Percentiles rank a stretch among this genome's conserved stretches.
Conservation (phyloP, 1,139 yeast species). For the Sugiyamaella grinbergsii region DNA sequence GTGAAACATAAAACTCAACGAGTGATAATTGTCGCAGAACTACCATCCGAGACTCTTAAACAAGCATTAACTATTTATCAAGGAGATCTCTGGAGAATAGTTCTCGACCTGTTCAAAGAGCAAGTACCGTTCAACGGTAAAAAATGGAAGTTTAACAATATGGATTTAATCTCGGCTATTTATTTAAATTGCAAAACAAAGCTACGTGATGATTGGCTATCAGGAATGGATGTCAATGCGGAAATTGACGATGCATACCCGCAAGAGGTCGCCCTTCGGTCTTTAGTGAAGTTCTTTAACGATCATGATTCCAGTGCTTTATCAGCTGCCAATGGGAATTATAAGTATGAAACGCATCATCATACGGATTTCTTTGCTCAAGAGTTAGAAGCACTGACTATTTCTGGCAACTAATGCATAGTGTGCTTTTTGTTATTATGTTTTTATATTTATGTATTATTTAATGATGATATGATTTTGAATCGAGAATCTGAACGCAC, state of each 20-base stretch:
- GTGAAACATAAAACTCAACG: constrained; percentile 46
- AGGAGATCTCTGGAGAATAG: constrained; percentile 63
- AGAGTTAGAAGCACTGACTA: constrained; percentile 42
- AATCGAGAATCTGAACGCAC: neutral
- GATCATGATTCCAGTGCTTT: constrained; percentile 51
- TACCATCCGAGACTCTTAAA: constrained; percentile 47
- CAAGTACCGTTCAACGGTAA: constrained; percentile 89
- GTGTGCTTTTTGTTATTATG: too few species aligned
- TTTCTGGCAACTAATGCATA: constrained; percentile 5
- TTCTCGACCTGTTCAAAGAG: constrained; percentile 69
- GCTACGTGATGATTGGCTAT: constrained; percentile 84
- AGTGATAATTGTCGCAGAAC: constrained; percentile 46
- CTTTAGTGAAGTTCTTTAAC: constrained; percentile 78
- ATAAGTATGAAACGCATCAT: neutral
- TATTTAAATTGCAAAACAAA: constrained; percentile 73
- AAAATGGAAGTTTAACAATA: constrained; percentile 90
- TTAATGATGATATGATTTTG: neutral
- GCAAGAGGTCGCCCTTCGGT: constrained; percentile 83
- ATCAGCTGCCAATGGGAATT: constrained; percentile 46
- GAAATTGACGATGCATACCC: constrained; percentile 79
- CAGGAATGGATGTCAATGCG: constrained; percentile 76
- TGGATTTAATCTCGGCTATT: constrained; percentile 90
- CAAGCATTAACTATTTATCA: constrained; percentile 54
- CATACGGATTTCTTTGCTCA: constrained; percentile 46
- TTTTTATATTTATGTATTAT: neutral